Base-by-base conservation (phyloP, 164 flowering plant genomes). In the Amborella trichopoda region DNA sequence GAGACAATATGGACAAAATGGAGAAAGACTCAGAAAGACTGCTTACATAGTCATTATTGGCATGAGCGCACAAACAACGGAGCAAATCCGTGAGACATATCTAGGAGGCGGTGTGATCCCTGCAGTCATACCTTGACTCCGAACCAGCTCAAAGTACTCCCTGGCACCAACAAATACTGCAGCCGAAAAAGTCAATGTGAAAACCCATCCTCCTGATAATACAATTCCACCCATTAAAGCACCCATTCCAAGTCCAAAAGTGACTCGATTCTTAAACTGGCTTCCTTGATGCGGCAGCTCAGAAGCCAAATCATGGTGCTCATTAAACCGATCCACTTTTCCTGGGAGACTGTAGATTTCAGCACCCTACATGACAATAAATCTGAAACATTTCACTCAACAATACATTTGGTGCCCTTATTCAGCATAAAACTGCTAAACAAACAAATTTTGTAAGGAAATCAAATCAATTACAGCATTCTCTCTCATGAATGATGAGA, bases 21-120 rank as follows among this genome's bases (percentile, higher is more conserved):
- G n/a, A n/a, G n/a, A n/a, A 19, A 20, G n/a, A n/a, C n/a, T n/a
- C n/a, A n/a, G n/a, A 12, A 50, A 32, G 39, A 52, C 41, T 53
- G 49, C 98, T 75, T 80, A 93, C 99, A 85, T 59, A 41, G 91
- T 77, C 43, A 81, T 54, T 23, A 88, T 28, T 6, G 97, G 96
- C 95, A 88, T 78, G 40, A 85, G 55, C 49, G 85, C 67, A 52
- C 96, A 93, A 20, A 93, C 75, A 51, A 85, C 73, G 50, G 97
- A 84, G 60, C 95, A 93, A 53, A 70, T 86, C 54, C 85, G 75
- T 6, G 99, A 85, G n/a, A 93, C 78, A 69, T 75, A 85, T 69
- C 81, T 83, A 49, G 99, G 99, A 55, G 95, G 95, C 23, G 95
- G 99, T n/a, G 94, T 88, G 95, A 93, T 93, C 62, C 99, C 96